These are phyloP conservation scores for Cylindrotheca fusiformis DNA, from an alignment of 108 stramenopile genomes.

Conservation along the genomic window DNA sequence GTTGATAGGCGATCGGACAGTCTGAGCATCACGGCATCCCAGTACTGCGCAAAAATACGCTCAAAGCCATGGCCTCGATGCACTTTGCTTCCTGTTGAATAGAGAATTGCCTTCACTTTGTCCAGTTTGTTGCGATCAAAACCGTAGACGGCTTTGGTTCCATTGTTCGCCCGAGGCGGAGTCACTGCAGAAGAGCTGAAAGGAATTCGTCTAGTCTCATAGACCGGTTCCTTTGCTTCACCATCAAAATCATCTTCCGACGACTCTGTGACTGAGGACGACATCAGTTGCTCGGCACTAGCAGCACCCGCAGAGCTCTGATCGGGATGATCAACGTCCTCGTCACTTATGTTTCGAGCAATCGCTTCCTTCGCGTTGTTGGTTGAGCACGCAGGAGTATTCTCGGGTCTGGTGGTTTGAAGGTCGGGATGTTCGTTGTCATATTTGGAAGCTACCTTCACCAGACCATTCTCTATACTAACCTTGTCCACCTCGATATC, in stretches of 20 bases:
- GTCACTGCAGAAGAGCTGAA: background rate
- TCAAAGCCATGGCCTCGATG: slow-evolving; percentile 46
- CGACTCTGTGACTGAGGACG: background rate
- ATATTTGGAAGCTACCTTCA: too few species aligned
- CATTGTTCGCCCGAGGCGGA: background rate
- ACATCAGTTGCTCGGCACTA: too few species aligned
- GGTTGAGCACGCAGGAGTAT: too few species aligned
- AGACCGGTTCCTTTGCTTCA: background rate
- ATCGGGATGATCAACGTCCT: too few species aligned
- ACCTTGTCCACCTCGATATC: too few species aligned
- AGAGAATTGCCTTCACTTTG: slow-evolving; percentile 35
- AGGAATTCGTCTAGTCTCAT: background rate
- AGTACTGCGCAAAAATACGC: slow-evolving; percentile 67
- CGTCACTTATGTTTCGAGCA: too few species aligned
- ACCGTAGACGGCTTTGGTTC: background rate
- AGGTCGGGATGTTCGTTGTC: too few species aligned
- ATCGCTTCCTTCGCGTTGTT: too few species aligned
- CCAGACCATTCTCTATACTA: too few species aligned
- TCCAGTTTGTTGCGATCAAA: slow-evolving; percentile 5
- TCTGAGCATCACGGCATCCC: slow-evolving; percentile 50
- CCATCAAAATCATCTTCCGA: background rate
- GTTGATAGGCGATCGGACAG: slow-evolving; percentile 22
- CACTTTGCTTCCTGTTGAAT: slow-evolving; percentile 19
- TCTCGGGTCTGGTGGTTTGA: too few species aligned
- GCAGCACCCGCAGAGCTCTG: too few species aligned